phyloP scores from a whole-genome alignment of 2,329 filamentous ascomycete genomes.

The Bipolaris cookei region DNA sequence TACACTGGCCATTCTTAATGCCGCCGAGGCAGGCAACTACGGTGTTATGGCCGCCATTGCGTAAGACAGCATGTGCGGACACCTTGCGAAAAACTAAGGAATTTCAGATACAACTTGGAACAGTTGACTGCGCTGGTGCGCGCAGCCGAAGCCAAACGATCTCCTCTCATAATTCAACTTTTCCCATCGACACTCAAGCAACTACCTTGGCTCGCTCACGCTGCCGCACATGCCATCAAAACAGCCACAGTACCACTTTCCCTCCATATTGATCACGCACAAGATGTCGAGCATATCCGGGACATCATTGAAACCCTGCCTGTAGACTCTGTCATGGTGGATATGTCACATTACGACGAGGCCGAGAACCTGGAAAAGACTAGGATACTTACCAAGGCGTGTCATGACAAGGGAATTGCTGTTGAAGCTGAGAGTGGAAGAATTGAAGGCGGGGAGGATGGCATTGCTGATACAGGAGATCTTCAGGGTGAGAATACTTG shows the following conservation, averaged over 20 bases:
- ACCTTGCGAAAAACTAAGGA: conserved; percentile 3
- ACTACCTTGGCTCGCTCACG: conserved; percentile 58
- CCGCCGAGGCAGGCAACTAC: conserved; percentile 62
- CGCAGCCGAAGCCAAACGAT: conserved; percentile 44
- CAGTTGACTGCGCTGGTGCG: conserved; percentile 44
- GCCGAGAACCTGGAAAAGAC: conserved; percentile 72
- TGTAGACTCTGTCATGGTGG: conserved; percentile 78
- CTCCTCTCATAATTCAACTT: conserved; percentile 47
- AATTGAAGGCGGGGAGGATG: conserved; percentile 76
- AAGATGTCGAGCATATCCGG: conserved; percentile 53
- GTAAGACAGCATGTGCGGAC: conserved; percentile 20
- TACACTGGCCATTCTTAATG: conserved; percentile 59
- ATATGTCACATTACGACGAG: conserved; percentile 76
- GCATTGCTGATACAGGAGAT: conserved; percentile 70
- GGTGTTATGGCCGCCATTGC: conserved; percentile 60
- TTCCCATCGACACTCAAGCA: conserved; percentile 70
- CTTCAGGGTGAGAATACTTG: conserved; percentile 55
- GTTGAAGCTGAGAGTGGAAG: conserved; percentile 73
- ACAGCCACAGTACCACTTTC: conserved; percentile 53
- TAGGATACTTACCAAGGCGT: conserved; percentile 64
- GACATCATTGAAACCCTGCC: conserved; percentile 55
- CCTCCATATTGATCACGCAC: conserved; percentile 57
- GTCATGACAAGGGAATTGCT: conserved; percentile 67
- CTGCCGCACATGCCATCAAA: conserved; percentile 52
- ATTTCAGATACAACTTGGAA: conserved; percentile 44